Percentiles rank a stretch among this genome's conserved stretches.
Conservation (phyloP, 1,284 basidiomycete genomes). For the Cryptococcus sp. region DNA sequence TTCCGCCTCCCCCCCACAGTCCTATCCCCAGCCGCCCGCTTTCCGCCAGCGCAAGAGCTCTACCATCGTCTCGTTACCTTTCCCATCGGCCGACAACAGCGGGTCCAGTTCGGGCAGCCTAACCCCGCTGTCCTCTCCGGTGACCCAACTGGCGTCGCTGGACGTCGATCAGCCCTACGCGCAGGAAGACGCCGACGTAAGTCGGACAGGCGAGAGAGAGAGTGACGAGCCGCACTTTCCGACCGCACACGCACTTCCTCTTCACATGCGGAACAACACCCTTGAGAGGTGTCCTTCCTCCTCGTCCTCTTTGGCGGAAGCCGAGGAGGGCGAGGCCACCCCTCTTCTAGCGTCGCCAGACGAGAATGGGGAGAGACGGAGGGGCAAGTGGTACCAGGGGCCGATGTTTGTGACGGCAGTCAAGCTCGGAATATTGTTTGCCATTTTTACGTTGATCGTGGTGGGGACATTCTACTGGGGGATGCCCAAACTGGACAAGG, state of each 20-base stretch:
- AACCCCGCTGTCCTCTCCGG: background rate
- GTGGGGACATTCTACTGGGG: constrained; percentile 73
- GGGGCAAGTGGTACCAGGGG: constrained; percentile 45
- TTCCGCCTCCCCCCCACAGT: background rate
- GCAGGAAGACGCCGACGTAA: background rate
- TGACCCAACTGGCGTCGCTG: background rate
- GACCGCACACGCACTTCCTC: background rate
- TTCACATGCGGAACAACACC: constrained; percentile 7
- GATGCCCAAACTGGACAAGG: constrained; percentile 65
- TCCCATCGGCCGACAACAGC: background rate
- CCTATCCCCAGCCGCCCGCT: constrained; percentile 5
- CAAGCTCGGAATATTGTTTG: constrained; percentile 75
- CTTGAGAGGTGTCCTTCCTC: constrained; percentile 6
- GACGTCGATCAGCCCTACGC: background rate
- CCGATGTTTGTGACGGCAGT: constrained; percentile 72
- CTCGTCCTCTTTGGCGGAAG: constrained; percentile 9
- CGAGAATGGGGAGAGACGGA: constrained; percentile 3
- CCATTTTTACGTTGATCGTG: constrained; percentile 64
- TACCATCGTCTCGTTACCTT: constrained; percentile 1
- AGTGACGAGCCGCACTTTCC: background rate
- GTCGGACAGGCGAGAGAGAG: background rate
- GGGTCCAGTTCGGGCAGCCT: background rate
- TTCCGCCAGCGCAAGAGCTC: constrained; percentile 4
- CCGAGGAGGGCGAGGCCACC: constrained; percentile 13
- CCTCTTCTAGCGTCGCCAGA: constrained; percentile 2